Percentiles rank a stretch among this genome's conserved stretches.
Conservation (phyloP, 176 grass and related monocot genomes). For the Oryza longistaminata region DNA sequence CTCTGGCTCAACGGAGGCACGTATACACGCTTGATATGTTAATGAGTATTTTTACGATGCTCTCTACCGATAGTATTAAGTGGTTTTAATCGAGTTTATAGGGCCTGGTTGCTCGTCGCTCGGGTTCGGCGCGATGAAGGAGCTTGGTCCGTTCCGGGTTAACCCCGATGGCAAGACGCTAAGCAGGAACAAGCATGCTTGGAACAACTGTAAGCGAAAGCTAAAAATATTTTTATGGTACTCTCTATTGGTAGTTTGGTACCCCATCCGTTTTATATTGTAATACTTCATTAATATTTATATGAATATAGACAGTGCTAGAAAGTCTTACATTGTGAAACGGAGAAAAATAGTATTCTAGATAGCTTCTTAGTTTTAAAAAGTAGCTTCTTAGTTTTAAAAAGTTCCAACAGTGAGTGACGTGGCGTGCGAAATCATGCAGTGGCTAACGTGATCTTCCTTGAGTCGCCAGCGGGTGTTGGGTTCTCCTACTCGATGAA, state of each 20-base stretch:
- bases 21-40: background rate
- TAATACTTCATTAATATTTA: too few species aligned
- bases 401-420: too few species aligned
- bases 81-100: too few species aligned
- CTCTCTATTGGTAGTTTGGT: too few species aligned
- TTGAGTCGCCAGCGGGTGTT: slow-evolving; percentile 48
- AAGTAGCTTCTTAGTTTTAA: too few species aligned
- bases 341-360: too few species aligned
- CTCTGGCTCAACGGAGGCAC: slow-evolving; percentile 72
- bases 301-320: too few species aligned
- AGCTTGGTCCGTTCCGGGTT: slow-evolving; percentile 59
- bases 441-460: slow-evolving; percentile 60
- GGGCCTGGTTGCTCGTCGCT: slow-evolving; percentile 60
- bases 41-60: too few species aligned
- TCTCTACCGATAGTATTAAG: too few species aligned
- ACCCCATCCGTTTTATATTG: too few species aligned
- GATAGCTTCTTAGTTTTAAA: too few species aligned
- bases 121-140: slow-evolving; percentile 50
- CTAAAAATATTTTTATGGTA: background rate
- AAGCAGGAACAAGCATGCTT: slow-evolving; percentile 43
- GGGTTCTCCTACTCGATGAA: slow-evolving; percentile 57
- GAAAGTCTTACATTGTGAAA: too few species aligned
- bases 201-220: slow-evolving; percentile 40
- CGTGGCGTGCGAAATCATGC: background rate
- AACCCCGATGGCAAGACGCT: slow-evolving; percentile 49